Conservation (phyloP, 2,329 filamentous ascomycete genomes). For the Dothideomycetes sp. region DNA sequence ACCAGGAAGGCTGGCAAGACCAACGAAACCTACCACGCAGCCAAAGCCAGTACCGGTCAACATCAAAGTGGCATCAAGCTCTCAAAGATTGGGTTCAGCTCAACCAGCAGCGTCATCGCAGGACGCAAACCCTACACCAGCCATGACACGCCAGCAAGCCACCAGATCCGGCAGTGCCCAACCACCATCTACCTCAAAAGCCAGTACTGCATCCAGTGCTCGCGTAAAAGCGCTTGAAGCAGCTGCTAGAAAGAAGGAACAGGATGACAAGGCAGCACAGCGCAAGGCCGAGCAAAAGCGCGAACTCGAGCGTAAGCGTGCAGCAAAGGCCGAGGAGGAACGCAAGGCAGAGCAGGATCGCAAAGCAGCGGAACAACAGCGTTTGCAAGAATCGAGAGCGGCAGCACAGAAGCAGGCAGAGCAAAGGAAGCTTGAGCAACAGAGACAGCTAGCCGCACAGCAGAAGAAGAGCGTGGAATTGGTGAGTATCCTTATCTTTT, state of each 20-base stretch:
- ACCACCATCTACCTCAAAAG: constrained; percentile 5
- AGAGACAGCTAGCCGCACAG: constrained; percentile 44
- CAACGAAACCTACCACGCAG: constrained; percentile 42
- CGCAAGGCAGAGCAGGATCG: constrained; percentile 29
- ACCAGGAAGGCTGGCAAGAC: constrained; percentile 25
- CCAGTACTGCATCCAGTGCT: constrained; percentile 18
- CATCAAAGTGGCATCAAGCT: constrained; percentile 52
- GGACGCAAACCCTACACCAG: constrained; percentile 12
- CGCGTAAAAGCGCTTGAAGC: constrained; percentile 52
- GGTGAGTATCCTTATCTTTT: background rate
- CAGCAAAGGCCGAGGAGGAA: constrained; percentile 57
- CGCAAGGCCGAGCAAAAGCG: constrained; percentile 73
- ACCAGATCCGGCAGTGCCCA: constrained; percentile 14
- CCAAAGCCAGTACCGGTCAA: constrained; percentile 63
- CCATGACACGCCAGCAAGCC: constrained; percentile 9
- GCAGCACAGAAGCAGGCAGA: constrained; percentile 30
- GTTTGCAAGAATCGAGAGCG: constrained; percentile 27
- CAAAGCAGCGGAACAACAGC: constrained; percentile 31
- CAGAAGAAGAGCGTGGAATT: constrained; percentile 13
- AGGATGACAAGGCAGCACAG: constrained; percentile 70
- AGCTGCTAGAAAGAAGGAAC: constrained; percentile 74
- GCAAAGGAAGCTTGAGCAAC: constrained; percentile 30
- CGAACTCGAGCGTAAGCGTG: constrained; percentile 69
- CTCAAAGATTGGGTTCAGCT: constrained; percentile 24
- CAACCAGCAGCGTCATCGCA: constrained; percentile 21